Percentiles rank a stretch among this genome's conserved stretches.
Evolutionary conservation across 768 basidiomycete species (phyloP).

Genomic region (Exidia glandulosa): DNA sequence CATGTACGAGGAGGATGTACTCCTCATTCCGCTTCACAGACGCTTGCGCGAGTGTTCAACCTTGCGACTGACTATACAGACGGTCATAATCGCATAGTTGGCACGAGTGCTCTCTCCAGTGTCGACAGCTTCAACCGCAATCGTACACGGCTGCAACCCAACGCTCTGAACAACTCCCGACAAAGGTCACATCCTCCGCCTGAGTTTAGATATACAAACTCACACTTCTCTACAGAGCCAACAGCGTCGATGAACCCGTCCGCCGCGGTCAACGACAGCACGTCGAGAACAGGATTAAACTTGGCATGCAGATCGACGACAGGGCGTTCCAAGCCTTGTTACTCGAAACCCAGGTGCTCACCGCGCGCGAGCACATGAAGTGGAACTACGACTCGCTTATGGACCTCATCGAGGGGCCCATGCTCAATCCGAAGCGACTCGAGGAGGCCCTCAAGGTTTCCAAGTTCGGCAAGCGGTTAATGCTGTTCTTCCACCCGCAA

Average conservation of each 20-base stretch:
- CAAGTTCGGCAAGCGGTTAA: slow-evolving; percentile 80
- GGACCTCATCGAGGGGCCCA: slow-evolving; percentile 84
- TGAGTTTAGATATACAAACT: no score
- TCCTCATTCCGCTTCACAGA: slow-evolving; percentile 30
- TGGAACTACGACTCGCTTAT: slow-evolving; percentile 89
- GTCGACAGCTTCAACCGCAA: slow-evolving; percentile 95
- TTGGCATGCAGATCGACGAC: slow-evolving; percentile 93
- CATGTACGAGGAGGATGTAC: neutral
- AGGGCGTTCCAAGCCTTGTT: slow-evolving; percentile 75
- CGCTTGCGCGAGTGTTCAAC: slow-evolving; percentile 74
- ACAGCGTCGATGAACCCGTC: slow-evolving; percentile 65
- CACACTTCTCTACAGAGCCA: slow-evolving; percentile 47
- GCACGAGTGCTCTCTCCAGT: slow-evolving; percentile 71
- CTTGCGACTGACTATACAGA: slow-evolving; percentile 72
- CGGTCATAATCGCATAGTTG: slow-evolving; percentile 69
- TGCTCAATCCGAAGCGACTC: slow-evolving; percentile 81
- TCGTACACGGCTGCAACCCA: slow-evolving; percentile 55
- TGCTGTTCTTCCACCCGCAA: slow-evolving; percentile 89
- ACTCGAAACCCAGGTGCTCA: slow-evolving; percentile 80
- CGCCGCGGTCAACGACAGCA: slow-evolving; percentile 83
- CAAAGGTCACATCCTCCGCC: no score
- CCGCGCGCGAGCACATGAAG: slow-evolving; percentile 69
- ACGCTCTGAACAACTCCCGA: slow-evolving; percentile 41
- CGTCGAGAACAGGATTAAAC: slow-evolving; percentile 69
- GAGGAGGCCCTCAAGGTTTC: slow-evolving; percentile 91